Percentiles rank a stretch among this genome's conserved stretches.
These are phyloP conservation scores for Citrus unshiu DNA, from an alignment of 345 rosid species.

Conservation along the genomic window DNA sequence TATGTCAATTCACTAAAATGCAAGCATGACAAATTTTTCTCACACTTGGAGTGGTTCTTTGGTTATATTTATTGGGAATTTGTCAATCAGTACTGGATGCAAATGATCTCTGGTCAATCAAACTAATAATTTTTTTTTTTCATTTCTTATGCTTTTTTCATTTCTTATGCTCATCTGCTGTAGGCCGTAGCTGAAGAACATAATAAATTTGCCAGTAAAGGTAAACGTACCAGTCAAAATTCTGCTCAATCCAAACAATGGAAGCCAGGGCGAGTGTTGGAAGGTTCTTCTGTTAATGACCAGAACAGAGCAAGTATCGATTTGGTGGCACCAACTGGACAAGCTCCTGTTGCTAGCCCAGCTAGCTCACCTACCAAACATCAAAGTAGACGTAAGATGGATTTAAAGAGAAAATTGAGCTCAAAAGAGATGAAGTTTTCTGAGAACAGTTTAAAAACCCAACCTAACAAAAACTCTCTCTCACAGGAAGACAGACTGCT, in stretches of 20 bases:
- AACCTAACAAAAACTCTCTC: conserved; percentile 31
- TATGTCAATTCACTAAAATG: not conserved
- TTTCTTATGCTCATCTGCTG: conserved; percentile 9
- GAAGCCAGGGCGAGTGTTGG: conserved; percentile 37
- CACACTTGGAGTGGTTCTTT: conserved; percentile 2
- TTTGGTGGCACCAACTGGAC: conserved; percentile 30
- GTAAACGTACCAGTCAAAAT: conserved; percentile 41
- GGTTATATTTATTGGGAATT: not conserved
- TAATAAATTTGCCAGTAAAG: conserved; percentile 27
- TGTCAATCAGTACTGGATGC: not conserved
- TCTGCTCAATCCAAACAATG: conserved; percentile 43
- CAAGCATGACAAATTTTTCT: not conserved
- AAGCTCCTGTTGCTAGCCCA: conserved; percentile 42
- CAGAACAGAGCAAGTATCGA: conserved; percentile 37
- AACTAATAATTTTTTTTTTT: not conserved
- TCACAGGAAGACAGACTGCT: conserved; percentile 34
- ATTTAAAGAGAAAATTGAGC: conserved; percentile 39
- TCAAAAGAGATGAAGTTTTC: conserved; percentile 37
- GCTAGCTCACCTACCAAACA: conserved; percentile 34
- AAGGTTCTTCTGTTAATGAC: conserved; percentile 37
- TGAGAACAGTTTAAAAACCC: conserved; percentile 36
- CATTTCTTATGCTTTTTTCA: not conserved
- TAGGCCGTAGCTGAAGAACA: conserved; percentile 49
- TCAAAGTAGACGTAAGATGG: conserved; percentile 65
- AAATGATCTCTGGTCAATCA: not conserved